phyloP scores from a whole-genome alignment of 345 rosid species.

The Ceriops zippeliana region DNA sequence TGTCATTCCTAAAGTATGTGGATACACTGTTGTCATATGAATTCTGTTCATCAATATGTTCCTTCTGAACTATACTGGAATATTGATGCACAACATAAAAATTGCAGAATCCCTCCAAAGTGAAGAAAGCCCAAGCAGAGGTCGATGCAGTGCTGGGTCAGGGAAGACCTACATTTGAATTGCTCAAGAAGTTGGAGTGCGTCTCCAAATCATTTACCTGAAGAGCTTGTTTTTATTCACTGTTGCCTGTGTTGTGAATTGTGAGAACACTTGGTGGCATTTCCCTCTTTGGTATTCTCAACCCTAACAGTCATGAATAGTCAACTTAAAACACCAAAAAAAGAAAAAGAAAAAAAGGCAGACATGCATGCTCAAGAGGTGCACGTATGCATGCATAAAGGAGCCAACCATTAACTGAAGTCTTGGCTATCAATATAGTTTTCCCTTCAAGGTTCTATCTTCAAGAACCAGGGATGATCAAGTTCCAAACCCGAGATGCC shows the following conservation, averaged over 20 bases:
- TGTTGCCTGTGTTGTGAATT: conserved; percentile 1
- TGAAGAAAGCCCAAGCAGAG: conserved; percentile 86
- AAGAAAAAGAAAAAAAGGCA: not conserved
- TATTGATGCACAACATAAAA: conserved; percentile 12
- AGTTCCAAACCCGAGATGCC: too few relatives aligned
- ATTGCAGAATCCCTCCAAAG: conserved; percentile 66
- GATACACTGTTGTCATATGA: not conserved
- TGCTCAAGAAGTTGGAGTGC: conserved; percentile 70
- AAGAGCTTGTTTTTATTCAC: not conserved
- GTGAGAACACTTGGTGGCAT: not conserved
- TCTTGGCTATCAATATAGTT: not conserved
- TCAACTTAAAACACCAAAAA: not conserved
- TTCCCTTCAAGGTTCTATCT: not conserved
- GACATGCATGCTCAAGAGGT: not conserved
- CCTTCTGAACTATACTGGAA: not conserved
- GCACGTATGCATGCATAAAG: not conserved
- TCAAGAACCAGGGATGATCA: not conserved
- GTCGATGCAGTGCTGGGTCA: conserved; percentile 72
- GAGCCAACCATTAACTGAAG: not conserved
- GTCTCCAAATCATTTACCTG: conserved; percentile 23
- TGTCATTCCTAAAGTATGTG: not conserved
- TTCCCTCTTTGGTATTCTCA: not conserved
- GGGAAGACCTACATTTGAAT: conserved; percentile 58
- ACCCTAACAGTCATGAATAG: not conserved
- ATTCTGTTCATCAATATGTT: not conserved